Evolutionary conservation across 2,329 filamentous ascomycete species (phyloP), one percentile per base, ranked within the genome.

Genomic region (Colletotrichum gigasporum): DNA sequence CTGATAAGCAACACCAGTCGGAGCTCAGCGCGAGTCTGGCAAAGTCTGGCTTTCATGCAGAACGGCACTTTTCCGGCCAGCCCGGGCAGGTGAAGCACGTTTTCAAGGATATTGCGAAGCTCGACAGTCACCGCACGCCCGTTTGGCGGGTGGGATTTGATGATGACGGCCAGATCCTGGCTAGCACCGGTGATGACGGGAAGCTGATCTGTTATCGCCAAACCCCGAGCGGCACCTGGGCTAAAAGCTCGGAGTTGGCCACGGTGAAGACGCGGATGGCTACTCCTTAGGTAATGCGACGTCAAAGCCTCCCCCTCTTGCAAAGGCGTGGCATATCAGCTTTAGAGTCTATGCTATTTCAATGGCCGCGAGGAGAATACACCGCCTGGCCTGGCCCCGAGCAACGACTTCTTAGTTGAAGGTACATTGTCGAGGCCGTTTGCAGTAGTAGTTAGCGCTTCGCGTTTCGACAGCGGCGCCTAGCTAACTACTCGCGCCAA

Each of bases 121-220:
- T 94, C 8, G 87, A 89, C 51, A 86, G 84, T 54, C 88, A 92
- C 72, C 85, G 87, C 51, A 89, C 87, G 16, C 90, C 90, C 1
- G 90, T 93, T 2, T 95, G 91, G 91, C 82, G 90, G 20, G 88
- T 94, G 2, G 86, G 86, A 1, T 95, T 94, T 69, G 87, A 89
- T 69, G 84, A 85, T 56, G 83, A 88, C 79, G 91, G 91, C 4
- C 90, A 93, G 74, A 84, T 94, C 11, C 79, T 95, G 7, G 88
- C 91, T 2, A 91, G 89, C 39, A 91, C 91, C 1, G 91, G 91
- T 3, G 92, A 95, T 68, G 91, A 94, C 74, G 92, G 91, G 10
- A 86, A 83, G 73, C 72, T 90, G 63, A 76, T 88, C 70, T 87
- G 87, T 66, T 90, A 88, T 72, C 82, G 87, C 12, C 86, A 89